Evolutionary conservation across 1,139 yeast species (phyloP).

Genomic region (Insectozyma bohioensis): DNA sequence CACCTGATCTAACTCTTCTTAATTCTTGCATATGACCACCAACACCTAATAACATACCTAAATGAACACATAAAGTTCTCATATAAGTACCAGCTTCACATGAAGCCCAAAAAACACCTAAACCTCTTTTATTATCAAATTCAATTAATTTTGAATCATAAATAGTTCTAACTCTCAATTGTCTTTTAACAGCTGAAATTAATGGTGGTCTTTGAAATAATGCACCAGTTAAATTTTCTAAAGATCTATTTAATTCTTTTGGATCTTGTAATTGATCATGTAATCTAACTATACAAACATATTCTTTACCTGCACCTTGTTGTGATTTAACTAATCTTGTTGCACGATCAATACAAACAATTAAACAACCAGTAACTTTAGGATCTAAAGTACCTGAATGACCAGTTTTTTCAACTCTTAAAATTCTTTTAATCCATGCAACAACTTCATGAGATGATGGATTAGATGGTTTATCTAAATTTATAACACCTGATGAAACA

Average conservation of each 20-base stretch:
- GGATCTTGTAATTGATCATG: constrained; percentile 92
- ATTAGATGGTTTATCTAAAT: constrained; percentile 95
- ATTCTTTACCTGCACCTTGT: constrained; percentile 99
- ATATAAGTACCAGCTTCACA: constrained; percentile 99
- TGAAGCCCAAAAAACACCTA: constrained; percentile 98
- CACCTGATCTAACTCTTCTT: constrained; percentile 98
- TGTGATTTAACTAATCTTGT: constrained; percentile 97
- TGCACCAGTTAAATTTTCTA: constrained; percentile 97
- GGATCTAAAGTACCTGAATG: constrained; percentile 99
- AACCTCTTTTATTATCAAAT: constrained; percentile 94
- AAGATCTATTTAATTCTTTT: constrained; percentile 81
- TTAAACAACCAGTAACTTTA: constrained; percentile 95
- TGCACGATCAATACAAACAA: constrained; percentile 97
- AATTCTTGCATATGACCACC: constrained; percentile 99
- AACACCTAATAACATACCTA: constrained; percentile 96
- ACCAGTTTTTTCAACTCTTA: constrained; percentile 96
- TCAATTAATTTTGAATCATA: constrained; percentile 94
- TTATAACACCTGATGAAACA: constrained; percentile 92
- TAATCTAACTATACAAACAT: constrained; percentile 94
- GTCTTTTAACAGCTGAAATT: constrained; percentile 98
- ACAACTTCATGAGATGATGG: constrained; percentile 99
- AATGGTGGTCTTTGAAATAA: constrained; percentile 98
- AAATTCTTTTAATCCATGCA: constrained; percentile 96
- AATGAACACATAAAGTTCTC: constrained; percentile 98
- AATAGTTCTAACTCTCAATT: constrained; percentile 95